These are phyloP conservation scores for Pyrenophora tritici-repentis DNA, from an alignment of 2,329 filamentous ascomycete species.

Conservation along the genomic window DNA sequence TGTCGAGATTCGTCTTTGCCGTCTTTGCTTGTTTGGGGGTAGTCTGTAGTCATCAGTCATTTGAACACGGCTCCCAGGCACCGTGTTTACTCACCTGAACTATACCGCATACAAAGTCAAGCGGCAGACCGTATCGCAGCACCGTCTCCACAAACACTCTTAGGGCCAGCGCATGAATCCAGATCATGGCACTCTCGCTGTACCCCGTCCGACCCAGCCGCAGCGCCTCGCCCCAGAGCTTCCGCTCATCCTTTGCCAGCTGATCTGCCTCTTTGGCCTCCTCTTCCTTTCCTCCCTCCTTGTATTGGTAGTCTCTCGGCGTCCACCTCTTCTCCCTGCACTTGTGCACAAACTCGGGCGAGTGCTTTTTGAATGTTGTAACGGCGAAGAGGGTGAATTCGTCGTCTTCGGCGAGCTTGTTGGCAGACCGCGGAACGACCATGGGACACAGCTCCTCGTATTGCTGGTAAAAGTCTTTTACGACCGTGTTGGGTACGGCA, in stretches of 20 bases:
- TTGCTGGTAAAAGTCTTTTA: slow-evolving; percentile 84
- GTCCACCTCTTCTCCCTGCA: slow-evolving; percentile 93
- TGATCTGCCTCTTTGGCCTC: slow-evolving; percentile 86
- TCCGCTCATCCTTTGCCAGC: slow-evolving; percentile 82
- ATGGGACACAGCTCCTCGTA: slow-evolving; percentile 90
- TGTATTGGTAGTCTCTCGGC: slow-evolving; percentile 90
- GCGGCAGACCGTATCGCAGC: slow-evolving; percentile 88
- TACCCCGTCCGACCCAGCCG: slow-evolving; percentile 88
- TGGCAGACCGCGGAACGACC: slow-evolving; percentile 89
- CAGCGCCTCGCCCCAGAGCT: slow-evolving; percentile 90
- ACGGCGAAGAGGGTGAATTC: slow-evolving; percentile 90
- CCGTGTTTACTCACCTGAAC: slow-evolving; percentile 66
- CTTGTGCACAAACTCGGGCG: slow-evolving; percentile 86
- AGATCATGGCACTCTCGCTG: slow-evolving; percentile 94
- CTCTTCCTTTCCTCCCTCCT: slow-evolving; percentile 85
- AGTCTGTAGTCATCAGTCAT: slow-evolving; percentile 62
- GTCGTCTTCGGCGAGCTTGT: slow-evolving; percentile 79
- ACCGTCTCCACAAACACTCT: slow-evolving; percentile 98
- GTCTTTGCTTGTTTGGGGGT: slow-evolving; percentile 82
- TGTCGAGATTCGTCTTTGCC: slow-evolving; percentile 69
- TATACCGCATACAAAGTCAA: slow-evolving; percentile 85
- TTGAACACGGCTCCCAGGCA: too few relatives aligned
- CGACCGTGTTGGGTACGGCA: slow-evolving; percentile 77
- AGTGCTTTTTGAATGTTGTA: slow-evolving; percentile 91
- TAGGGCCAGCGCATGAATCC: slow-evolving; percentile 88